Base-by-base conservation (phyloP, 208 protist genomes). In the Tritrichomonas musculus region DNA sequence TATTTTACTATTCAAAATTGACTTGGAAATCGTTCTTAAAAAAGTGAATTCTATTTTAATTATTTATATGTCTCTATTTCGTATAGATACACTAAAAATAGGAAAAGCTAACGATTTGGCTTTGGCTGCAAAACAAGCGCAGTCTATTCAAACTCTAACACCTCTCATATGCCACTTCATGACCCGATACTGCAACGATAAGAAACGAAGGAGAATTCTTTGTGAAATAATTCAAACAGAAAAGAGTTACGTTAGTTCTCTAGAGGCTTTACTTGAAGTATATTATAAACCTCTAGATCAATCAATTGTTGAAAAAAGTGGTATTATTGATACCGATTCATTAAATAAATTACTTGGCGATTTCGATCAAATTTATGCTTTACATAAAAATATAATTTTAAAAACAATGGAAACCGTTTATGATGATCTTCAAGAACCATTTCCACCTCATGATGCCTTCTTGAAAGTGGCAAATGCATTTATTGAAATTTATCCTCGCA, bases 251-350 rank as follows among this genome's bases (percentile, higher is more conserved):
- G 73, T 82, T 49, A 41, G 50, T 47, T 25, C n/a, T 50, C 41
- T 82, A 9, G 25, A 53, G 3, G 11, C 41, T 9, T 36, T 47
- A 20, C n/a, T 53, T 50, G 73, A 82, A 25, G 41, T 82, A 33
- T 82, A 82, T 53, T 82, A 82, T 41, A 49, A 36, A n/a, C 73
- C 73, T 53, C 50, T 82, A 82, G 41, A 82, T 82, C 73, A 50
- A n/a, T 82, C 73, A 33, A 82, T 82, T 11, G n/a, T 30, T n/a
- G 17, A 9, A 0, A 82, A 82, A 82, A 50, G 25, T 25, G 39
- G 39, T n/a, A 11, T 82, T 9, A 82, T 82, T n/a, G 73, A 82
- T 50, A 36, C 73, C 11, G 73, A 20, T 82, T 82, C 73, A n/a
- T 50, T 82, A n/a, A 25, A 14, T 53, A 47, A 25, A 25, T 30